phyloP scores from a whole-genome alignment of 305 asterid species.

The Rubia occidens region DNA sequence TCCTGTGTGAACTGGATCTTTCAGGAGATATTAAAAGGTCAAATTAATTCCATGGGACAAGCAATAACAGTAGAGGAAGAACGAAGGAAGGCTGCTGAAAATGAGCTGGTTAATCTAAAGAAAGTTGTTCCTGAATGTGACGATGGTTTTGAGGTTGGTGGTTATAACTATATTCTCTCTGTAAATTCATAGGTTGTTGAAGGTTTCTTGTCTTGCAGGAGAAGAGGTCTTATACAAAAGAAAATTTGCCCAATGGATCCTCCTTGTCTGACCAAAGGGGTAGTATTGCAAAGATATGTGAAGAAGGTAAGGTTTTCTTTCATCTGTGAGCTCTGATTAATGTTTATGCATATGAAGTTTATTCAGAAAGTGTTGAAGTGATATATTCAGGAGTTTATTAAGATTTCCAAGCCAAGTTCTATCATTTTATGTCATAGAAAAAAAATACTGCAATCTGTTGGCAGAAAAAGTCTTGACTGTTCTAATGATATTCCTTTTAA shows the following conservation, averaged over 20 bases:
- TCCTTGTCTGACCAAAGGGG: constrained; percentile 53
- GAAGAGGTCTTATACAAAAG: constrained; percentile 51
- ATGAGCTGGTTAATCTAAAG: constrained; percentile 44
- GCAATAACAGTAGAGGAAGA: constrained; percentile 55
- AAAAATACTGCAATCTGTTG: background rate
- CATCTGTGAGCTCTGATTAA: background rate
- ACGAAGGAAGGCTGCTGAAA: constrained; percentile 63
- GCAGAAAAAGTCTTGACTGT: background rate
- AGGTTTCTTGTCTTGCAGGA: constrained; percentile 41
- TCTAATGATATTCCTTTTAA: background rate
- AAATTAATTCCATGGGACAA: constrained; percentile 44
- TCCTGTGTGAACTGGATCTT: constrained; percentile 17
- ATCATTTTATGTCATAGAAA: background rate
- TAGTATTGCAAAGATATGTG: constrained; percentile 77
- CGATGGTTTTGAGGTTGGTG: constrained; percentile 75
- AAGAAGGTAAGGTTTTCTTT: constrained; percentile 57
- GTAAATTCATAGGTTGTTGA: constrained; percentile 8
- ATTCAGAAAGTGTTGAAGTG: background rate
- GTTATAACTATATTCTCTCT: constrained; percentile 10
- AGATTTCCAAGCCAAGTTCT: background rate
- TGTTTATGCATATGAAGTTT: background rate
- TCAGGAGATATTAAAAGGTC: constrained; percentile 43
- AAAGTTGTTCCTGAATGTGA: constrained; percentile 72
- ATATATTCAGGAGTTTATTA: background rate
- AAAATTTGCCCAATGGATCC: constrained; percentile 34